Evolutionary conservation across 306 rosid genomes (phyloP).

Genomic region (Quercus parvula): DNA sequence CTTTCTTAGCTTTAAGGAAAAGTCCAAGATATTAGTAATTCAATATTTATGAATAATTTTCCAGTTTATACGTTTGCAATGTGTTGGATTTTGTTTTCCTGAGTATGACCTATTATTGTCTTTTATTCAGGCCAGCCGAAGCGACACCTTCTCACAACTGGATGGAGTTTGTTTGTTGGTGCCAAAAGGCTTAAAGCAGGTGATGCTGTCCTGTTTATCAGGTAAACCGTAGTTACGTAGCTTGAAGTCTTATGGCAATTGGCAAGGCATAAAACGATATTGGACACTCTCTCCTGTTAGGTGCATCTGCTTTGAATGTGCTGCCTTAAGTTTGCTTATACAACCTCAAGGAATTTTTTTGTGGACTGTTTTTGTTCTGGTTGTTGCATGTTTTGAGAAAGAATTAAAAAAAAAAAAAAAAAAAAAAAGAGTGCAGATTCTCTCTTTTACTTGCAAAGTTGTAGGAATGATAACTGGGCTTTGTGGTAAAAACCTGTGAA

Average conservation of each 20-base stretch:
- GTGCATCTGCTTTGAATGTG: too few species aligned
- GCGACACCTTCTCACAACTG: constrained; percentile 97
- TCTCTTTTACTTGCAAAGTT: background rate
- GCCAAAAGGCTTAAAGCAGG: constrained; percentile 92
- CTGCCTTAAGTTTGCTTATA: background rate
- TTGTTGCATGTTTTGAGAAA: background rate
- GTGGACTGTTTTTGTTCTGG: background rate
- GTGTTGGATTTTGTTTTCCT: background rate
- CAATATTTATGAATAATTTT: background rate
- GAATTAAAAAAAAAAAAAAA: background rate
- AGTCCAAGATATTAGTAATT: background rate
- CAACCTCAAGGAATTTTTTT: background rate
- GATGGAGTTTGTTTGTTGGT: constrained; percentile 91
- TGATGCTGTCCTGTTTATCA: constrained; percentile 88
- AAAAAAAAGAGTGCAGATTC: too few species aligned
- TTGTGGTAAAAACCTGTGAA: background rate
- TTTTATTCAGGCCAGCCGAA: constrained; percentile 80
- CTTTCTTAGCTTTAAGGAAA: background rate
- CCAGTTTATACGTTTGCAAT: background rate
- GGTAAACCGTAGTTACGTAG: constrained; percentile 39
- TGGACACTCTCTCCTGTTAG: background rate
- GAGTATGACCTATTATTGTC: constrained; percentile 1
- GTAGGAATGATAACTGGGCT: background rate
- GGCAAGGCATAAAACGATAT: background rate
- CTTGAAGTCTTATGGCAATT: background rate